Percentiles rank a stretch among this genome's conserved stretches.
These are phyloP conservation scores for Sordariomycetes sp. DNA, from an alignment of 2,329 filamentous ascomycete species.

Conservation along the genomic window DNA sequence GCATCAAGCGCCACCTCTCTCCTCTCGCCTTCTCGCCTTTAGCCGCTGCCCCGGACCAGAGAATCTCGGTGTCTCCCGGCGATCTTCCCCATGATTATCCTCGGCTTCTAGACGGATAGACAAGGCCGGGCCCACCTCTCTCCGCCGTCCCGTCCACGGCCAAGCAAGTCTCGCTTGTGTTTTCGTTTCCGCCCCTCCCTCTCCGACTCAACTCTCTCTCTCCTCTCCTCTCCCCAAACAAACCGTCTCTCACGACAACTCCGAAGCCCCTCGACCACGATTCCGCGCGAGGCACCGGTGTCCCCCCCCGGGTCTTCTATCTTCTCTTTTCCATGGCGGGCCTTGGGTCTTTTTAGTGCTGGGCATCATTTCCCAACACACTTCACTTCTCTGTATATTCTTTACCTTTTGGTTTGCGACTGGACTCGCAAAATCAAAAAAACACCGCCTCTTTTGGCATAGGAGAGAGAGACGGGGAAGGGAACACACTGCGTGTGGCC, in stretches of 20 bases:
- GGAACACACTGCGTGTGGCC: conserved; percentile 6
- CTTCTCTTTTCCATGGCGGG: background rate
- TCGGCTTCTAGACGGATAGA: conserved; percentile 4
- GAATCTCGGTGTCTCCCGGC: background rate
- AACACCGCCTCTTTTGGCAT: conserved; percentile 3
- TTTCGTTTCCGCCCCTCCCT: conserved; percentile 1
- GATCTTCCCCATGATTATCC: conserved; percentile 2
- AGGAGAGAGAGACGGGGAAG: conserved; percentile 9
- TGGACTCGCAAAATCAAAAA: conserved; percentile 29
- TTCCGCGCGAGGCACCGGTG: conserved; percentile 1
- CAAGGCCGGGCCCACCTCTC: background rate
- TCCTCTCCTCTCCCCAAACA: background rate
- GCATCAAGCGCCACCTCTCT: conserved; percentile 2
- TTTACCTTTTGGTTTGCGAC: conserved; percentile 20
- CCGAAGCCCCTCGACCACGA: conserved; percentile 2
- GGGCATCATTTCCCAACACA: background rate
- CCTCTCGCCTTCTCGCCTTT: background rate
- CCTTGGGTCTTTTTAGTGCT: background rate
- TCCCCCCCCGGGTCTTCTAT: background rate
- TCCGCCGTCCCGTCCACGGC: background rate
- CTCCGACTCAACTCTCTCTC: background rate
- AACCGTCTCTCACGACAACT: background rate
- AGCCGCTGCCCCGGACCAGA: conserved; percentile 1
- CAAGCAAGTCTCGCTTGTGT: background rate
- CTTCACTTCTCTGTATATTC: conserved; percentile 3